These are phyloP conservation scores for Dendrobium catenatum DNA, from an alignment of 106 monocot species.

Conservation along the genomic window DNA sequence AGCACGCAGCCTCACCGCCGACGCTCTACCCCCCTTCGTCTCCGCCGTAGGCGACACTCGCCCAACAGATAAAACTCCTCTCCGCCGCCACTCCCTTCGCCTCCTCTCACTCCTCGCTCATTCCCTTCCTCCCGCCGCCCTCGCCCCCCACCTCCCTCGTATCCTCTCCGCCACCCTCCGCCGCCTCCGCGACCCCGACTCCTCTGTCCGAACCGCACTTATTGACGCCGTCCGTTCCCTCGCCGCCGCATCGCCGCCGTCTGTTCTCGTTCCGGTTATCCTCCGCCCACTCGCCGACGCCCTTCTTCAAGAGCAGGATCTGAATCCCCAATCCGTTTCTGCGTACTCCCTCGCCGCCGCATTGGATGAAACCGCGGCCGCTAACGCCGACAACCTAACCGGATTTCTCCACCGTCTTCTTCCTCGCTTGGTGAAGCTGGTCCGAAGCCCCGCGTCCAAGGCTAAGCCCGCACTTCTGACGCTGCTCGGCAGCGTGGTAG, in stretches of 20 bases:
- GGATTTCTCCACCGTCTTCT: slow-evolving; percentile 46
- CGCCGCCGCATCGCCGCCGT: slow-evolving; percentile 21
- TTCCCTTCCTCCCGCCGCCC: slow-evolving; percentile 21
- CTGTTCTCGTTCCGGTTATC: slow-evolving; percentile 15
- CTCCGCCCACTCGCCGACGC: slow-evolving; percentile 60
- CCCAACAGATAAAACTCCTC: slow-evolving; percentile 66
- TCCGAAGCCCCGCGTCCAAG: slow-evolving; percentile 61
- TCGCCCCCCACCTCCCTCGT: slow-evolving; percentile 55
- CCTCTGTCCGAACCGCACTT: slow-evolving; percentile 74
- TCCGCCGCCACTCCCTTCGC: slow-evolving; percentile 77
- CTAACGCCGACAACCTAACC: slow-evolving; percentile 21
- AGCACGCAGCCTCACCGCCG: slow-evolving; percentile 39
- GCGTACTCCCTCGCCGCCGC: slow-evolving; percentile 69
- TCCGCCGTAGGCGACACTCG: slow-evolving; percentile 72
- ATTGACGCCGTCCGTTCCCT: slow-evolving; percentile 70
- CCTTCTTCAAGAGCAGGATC: slow-evolving; percentile 79
- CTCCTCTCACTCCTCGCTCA: slow-evolving; percentile 46
- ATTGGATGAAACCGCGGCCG: slow-evolving; percentile 27
- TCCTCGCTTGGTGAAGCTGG: slow-evolving; percentile 65
- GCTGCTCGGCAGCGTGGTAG: slow-evolving; percentile 50
- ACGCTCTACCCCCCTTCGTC: slow-evolving; percentile 48
- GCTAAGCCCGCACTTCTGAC: slow-evolving; percentile 70
- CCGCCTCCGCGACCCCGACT: slow-evolving; percentile 83
- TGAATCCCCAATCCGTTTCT: slow-evolving; percentile 50
- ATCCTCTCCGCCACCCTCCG: slow-evolving; percentile 68